A percentile compares a stretch with the other conserved stretches of the same genome.
Evolutionary conservation across 177 flowering plant genomes (phyloP).

Genomic region (Tripterygium wilfordii): DNA sequence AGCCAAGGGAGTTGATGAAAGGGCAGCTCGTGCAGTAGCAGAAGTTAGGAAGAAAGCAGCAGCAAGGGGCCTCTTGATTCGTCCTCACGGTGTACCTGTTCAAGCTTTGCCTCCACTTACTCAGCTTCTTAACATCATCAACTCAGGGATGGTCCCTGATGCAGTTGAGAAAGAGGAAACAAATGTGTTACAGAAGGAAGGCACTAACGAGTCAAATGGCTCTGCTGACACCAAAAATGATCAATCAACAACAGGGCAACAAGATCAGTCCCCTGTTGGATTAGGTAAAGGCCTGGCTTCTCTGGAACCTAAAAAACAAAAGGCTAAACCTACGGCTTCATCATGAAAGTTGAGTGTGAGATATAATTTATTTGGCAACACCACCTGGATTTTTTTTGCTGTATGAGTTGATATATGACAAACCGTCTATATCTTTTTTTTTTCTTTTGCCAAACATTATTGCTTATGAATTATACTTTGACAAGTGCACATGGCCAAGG

Average conservation of each 20-base stretch:
- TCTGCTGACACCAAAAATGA: slow-evolving; percentile 19
- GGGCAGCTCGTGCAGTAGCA: slow-evolving; percentile 87
- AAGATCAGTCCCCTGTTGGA: slow-evolving; percentile 59
- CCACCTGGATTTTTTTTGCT: not conserved
- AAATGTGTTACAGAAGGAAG: slow-evolving; percentile 28
- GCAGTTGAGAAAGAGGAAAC: slow-evolving; percentile 17
- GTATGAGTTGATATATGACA: no score
- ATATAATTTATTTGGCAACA: not conserved
- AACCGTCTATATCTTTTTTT: no score
- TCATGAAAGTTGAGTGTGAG: slow-evolving; percentile 14
- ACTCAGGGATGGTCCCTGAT: slow-evolving; percentile 49
- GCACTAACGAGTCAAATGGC: slow-evolving; percentile 20
- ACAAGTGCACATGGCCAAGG: no score
- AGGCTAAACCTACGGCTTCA: slow-evolving; percentile 36
- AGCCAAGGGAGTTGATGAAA: slow-evolving; percentile 82
- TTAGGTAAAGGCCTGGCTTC: slow-evolving; percentile 63
- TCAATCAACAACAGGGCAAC: slow-evolving; percentile 18
- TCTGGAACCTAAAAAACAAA: slow-evolving; percentile 66
- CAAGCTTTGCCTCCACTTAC: slow-evolving; percentile 62
- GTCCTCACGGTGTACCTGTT: slow-evolving; percentile 68
- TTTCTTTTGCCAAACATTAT: no score
- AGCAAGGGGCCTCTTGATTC: slow-evolving; percentile 65
- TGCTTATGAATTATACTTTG: no score
- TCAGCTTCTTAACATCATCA: slow-evolving; percentile 69
- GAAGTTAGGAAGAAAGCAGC: slow-evolving; percentile 85